A percentile compares a stretch with the other conserved stretches of the same genome.
Evolutionary conservation across 176 grass and related monocot species (phyloP).

Genomic region (Juncus inflexus): DNA sequence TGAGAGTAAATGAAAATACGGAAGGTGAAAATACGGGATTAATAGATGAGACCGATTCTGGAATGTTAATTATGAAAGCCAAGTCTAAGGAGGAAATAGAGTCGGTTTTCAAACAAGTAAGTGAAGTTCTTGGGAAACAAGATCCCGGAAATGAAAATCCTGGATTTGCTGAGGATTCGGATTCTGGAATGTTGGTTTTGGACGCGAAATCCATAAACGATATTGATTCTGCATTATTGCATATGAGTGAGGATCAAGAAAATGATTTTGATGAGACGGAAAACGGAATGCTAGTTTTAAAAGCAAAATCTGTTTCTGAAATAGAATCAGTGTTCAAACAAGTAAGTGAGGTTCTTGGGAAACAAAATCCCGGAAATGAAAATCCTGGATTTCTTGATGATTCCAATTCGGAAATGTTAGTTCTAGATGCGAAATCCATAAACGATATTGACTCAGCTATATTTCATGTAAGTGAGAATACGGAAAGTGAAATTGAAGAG

Average conservation of each 20-base stretch:
- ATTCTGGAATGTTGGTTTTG: slow-evolving; percentile 19
- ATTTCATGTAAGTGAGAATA: slow-evolving; percentile 33
- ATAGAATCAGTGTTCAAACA: slow-evolving; percentile 45
- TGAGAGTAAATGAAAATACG: slow-evolving; percentile 17
- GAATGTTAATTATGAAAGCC: slow-evolving; percentile 15
- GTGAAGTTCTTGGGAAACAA: slow-evolving; percentile 1
- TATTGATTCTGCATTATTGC: slow-evolving; percentile 18
- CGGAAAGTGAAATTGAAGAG: slow-evolving; percentile 19
- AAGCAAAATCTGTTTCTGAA: slow-evolving; percentile 57
- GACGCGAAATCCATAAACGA: slow-evolving; percentile 23
- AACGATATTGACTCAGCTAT: slow-evolving; percentile 46
- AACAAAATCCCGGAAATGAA: slow-evolving; percentile 23
- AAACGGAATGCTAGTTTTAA: slow-evolving; percentile 36
- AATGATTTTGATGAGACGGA: slow-evolving; percentile 19
- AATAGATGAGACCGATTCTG: slow-evolving; percentile 7
- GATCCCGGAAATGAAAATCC: slow-evolving; percentile 11
- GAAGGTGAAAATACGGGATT: neutral
- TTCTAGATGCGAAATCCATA: slow-evolving; percentile 64
- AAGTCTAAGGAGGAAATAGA: slow-evolving; percentile 17
- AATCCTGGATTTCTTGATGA: slow-evolving; percentile 4
- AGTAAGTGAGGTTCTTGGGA: slow-evolving; percentile 34
- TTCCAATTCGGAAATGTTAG: slow-evolving; percentile 28
- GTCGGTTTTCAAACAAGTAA: slow-evolving; percentile 3
- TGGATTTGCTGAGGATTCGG: slow-evolving; percentile 16
- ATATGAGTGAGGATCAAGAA: neutral